Base-by-base conservation (phyloP, 2,329 filamentous ascomycete species). In the Zalaria obscura region DNA sequence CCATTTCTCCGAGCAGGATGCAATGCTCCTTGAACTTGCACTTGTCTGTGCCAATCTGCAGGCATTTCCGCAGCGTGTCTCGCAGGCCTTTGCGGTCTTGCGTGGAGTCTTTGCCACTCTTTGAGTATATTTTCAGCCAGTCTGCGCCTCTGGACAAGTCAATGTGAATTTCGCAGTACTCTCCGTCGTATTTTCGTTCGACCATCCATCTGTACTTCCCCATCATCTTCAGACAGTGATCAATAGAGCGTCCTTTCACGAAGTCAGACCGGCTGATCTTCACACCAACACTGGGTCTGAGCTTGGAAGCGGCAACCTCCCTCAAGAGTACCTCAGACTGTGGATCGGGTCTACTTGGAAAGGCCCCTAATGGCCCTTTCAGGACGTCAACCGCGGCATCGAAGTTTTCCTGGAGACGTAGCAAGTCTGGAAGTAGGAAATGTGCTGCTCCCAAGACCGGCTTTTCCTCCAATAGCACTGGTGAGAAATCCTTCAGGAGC, bases 91-190 rank as follows among this genome's bases (percentile, higher is more conserved):
- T 50, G 29, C 82, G 73, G 56, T 93, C 87, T 40, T 64, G 55
- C 0, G 86, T 94, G 36, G 86, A 89, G 49, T 94, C 84, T 55
- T 91, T 93, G 44, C 87, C 85, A 52, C 85, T 91, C 56, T 94
- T 95, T 6, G 86, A 93, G 55, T 91, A 94, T 27, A 94, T 89
- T 47, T 81, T 79, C 27, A 93, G 76, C 38, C 68, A 72, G 1
- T 70, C 55, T 44, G 55, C 37, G 5, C 63, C 63, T 39, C 72
- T 75, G 5, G 65, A 64, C 5, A 83, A 63, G 53, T 93, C 77
- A 33, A 94, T 66, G 52, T 94, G 87, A 27, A 94, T 76, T 57
- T 94, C 87, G 50, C 84, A 93, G 50, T 91, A 94, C 58, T 94
- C 87, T 5, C 8, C 86, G 52, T 93, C 86, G 46, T 93, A 76